phyloP scores from a whole-genome alignment of 352 stramenopile species.

The Pythium volutum region DNA sequence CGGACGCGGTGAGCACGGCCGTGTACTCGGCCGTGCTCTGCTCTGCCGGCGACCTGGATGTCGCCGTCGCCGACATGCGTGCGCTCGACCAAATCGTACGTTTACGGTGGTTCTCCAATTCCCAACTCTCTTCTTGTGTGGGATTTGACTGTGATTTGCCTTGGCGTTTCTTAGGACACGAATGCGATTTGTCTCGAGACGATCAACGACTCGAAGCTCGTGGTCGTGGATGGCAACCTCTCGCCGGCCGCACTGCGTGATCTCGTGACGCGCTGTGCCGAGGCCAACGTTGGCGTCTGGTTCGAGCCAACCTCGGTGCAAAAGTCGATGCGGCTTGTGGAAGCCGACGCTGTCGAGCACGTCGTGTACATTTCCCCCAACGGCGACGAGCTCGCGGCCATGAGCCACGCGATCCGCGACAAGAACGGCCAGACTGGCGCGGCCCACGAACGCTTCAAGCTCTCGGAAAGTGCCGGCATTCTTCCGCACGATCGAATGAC shows the following conservation, averaged over 20 bases:
- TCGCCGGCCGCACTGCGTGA: slow-evolving; percentile 38
- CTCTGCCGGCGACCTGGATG: slow-evolving; percentile 73
- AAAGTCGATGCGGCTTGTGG: slow-evolving; percentile 67
- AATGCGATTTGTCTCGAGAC: slow-evolving; percentile 36
- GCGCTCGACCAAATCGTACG: slow-evolving; percentile 75
- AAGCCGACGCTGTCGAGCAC: slow-evolving; percentile 39
- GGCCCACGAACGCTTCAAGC: slow-evolving; percentile 46
- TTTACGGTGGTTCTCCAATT: background rate
- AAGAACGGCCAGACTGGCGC: slow-evolving; percentile 20
- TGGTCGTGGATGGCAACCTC: slow-evolving; percentile 82
- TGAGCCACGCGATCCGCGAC: slow-evolving; percentile 57
- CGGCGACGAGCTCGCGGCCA: slow-evolving; percentile 64
- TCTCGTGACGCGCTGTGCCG: slow-evolving; percentile 45
- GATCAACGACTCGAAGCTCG: slow-evolving; percentile 46
- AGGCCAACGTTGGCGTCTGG: slow-evolving; percentile 48
- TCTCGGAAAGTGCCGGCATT: slow-evolving; percentile 44
- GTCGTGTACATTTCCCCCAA: slow-evolving; percentile 81
- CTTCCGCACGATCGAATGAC: slow-evolving; percentile 42
- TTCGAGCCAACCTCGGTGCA: slow-evolving; percentile 87
- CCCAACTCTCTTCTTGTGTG: background rate
- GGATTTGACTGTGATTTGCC: background rate
- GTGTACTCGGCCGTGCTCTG: slow-evolving; percentile 85
- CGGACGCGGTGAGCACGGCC: slow-evolving; percentile 56
- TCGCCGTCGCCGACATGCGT: slow-evolving; percentile 86
- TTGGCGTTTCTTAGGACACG: slow-evolving; percentile 32